phyloP scores from a whole-genome alignment of 2,329 filamentous ascomycete genomes.

The Mycosphaerelloides madeirae region DNA sequence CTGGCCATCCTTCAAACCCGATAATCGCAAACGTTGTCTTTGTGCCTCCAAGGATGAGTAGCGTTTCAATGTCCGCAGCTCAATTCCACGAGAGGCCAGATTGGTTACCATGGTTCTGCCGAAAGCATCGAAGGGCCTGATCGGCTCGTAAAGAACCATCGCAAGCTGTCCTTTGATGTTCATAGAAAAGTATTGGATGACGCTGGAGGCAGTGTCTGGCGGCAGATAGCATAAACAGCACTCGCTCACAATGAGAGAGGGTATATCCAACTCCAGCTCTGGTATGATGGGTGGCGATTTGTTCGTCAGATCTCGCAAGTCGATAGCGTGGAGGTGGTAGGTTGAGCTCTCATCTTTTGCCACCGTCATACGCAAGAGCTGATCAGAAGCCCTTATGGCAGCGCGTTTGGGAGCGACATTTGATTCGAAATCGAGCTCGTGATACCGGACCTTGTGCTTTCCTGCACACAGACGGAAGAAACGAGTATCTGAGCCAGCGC shows the following conservation, averaged over 20 bases:
- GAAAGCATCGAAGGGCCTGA: slow-evolving; percentile 77
- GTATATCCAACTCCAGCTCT: slow-evolving; percentile 52
- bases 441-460: slow-evolving; percentile 60
- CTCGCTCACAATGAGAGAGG: slow-evolving; percentile 86
- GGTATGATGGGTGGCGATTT: slow-evolving; percentile 32
- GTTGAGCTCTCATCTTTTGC: slow-evolving; percentile 32
- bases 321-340: slow-evolving; percentile 55
- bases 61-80: slow-evolving; percentile 72
- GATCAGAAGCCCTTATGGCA: slow-evolving; percentile 20
- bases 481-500: slow-evolving; percentile 89
- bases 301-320: slow-evolving; percentile 59
- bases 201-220: slow-evolving; percentile 53
- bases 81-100: slow-evolving; percentile 73
- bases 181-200: slow-evolving; percentile 37
- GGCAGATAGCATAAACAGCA: slow-evolving; percentile 91
- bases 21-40: slow-evolving; percentile 57
- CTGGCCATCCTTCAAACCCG: slow-evolving; percentile 59
- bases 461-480: slow-evolving; percentile 65
- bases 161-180: slow-evolving; percentile 45
- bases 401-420: slow-evolving; percentile 44
- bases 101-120: slow-evolving; percentile 91
- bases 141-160: slow-evolving; percentile 82
- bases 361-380: slow-evolving; percentile 18
- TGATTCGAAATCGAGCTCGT: slow-evolving; percentile 83
- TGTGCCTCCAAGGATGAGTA: slow-evolving; percentile 69